Percentiles rank a stretch among this genome's conserved stretches.
phyloP scores from a whole-genome alignment of 1,284 basidiomycete genomes.

The Cryptococcus sp. region DNA sequence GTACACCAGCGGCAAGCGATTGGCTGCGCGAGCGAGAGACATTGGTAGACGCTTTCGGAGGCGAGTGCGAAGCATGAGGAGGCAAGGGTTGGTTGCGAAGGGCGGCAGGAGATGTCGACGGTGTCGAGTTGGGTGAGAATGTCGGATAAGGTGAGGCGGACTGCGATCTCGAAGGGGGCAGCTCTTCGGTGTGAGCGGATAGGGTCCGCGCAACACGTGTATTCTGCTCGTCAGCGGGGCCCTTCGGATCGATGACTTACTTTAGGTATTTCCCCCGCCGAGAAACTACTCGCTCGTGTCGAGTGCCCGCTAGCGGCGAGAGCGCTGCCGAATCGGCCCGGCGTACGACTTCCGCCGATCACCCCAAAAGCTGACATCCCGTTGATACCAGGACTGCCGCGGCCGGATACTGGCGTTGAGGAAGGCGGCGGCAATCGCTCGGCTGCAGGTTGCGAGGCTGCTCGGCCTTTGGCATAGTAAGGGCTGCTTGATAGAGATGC shows the following conservation, averaged over 20 bases:
- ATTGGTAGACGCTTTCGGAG: slow-evolving; percentile 42
- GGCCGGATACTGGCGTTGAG: slow-evolving; percentile 36
- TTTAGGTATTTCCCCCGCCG: slow-evolving; percentile 36
- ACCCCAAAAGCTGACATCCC: slow-evolving; percentile 38
- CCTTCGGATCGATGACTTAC: slow-evolving; percentile 19
- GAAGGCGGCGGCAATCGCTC: slow-evolving; percentile 32
- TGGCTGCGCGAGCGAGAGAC: slow-evolving; percentile 47
- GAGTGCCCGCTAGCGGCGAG: slow-evolving; percentile 19
- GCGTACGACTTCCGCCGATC: slow-evolving; percentile 45
- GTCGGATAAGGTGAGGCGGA: slow-evolving; percentile 46
- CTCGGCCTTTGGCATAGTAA: slow-evolving; percentile 37
- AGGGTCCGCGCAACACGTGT: slow-evolving; percentile 38
- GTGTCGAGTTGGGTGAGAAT: slow-evolving; percentile 46
- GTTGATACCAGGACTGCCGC: slow-evolving; percentile 33
- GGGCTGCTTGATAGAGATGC: slow-evolving; percentile 26
- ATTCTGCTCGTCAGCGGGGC: slow-evolving; percentile 24
- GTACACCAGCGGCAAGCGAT: slow-evolving; percentile 43
- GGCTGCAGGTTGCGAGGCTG: slow-evolving; percentile 45
- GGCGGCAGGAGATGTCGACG: slow-evolving; percentile 34
- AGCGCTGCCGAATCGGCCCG: slow-evolving; percentile 28
- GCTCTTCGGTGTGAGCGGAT: slow-evolving; percentile 48
- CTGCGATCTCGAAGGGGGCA: slow-evolving; percentile 35
- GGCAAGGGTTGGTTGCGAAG: slow-evolving; percentile 19
- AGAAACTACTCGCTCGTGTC: slow-evolving; percentile 50
- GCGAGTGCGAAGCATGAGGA: slow-evolving; percentile 27